A percentile compares a stretch with the other conserved stretches of the same genome.
phyloP scores from a whole-genome alignment of 192 early-diverging fungal species.

The Coemansia reversa region DNA sequence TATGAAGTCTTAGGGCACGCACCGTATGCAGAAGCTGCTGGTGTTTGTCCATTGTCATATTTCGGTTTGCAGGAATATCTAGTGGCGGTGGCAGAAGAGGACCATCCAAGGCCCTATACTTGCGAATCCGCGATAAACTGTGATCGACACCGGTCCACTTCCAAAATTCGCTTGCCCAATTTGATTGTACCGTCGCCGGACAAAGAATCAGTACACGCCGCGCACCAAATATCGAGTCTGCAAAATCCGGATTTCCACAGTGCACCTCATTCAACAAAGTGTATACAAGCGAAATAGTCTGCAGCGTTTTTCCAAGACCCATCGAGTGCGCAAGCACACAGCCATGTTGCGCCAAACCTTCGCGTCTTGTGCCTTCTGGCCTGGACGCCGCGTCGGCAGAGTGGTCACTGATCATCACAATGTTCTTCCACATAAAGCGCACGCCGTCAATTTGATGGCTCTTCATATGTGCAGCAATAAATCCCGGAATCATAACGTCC shows the following conservation, averaged over 20 bases:
- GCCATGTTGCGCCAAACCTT: slow-evolving; percentile 46
- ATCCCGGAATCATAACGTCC: slow-evolving; percentile 51
- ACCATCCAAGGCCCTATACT: slow-evolving; percentile 12
- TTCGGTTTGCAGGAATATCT: neutral
- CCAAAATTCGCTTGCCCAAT: slow-evolving; percentile 74
- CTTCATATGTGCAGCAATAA: slow-evolving; percentile 60
- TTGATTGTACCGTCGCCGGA: slow-evolving; percentile 66
- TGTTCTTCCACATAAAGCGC: slow-evolving; percentile 75
- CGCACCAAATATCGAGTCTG: slow-evolving; percentile 56
- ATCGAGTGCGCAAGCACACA: slow-evolving; percentile 83
- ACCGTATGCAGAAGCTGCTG: slow-evolving; percentile 4
- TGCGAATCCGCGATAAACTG: neutral
- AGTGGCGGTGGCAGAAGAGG: slow-evolving; percentile 18
- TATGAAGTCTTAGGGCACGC: slow-evolving; percentile 7
- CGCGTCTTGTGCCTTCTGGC: neutral
- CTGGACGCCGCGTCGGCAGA: neutral
- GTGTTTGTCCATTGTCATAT: neutral
- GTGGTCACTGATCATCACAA: slow-evolving; percentile 64
- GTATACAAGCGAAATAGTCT: slow-evolving; percentile 70
- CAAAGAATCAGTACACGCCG: slow-evolving; percentile 70
- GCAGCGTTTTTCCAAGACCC: slow-evolving; percentile 86
- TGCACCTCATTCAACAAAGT: slow-evolving; percentile 66
- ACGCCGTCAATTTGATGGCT: slow-evolving; percentile 76
- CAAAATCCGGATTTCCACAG: slow-evolving; percentile 46
- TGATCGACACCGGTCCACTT: slow-evolving; percentile 59